phyloP scores from a whole-genome alignment of 2,329 filamentous ascomycete genomes.

The Fusarium decemcellulare region DNA sequence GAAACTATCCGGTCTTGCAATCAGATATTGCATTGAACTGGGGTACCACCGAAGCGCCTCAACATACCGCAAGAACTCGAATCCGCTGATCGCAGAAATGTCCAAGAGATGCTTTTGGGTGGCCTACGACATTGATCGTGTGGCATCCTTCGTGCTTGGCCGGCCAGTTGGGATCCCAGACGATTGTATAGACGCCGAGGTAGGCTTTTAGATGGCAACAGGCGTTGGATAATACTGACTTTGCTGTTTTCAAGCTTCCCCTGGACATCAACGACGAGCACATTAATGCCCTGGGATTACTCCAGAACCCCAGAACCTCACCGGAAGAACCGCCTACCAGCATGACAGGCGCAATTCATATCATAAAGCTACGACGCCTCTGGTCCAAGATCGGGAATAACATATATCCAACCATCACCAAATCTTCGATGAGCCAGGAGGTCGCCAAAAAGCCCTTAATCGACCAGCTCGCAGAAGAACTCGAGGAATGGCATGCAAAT shows the following conservation, averaged over 20 bases:
- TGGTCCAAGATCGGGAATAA: slow-evolving; percentile 49
- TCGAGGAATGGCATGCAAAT: slow-evolving; percentile 46
- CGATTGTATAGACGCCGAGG: slow-evolving; percentile 35
- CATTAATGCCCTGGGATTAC: slow-evolving; percentile 26
- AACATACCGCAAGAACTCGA: slow-evolving; percentile 32
- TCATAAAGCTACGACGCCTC: slow-evolving; percentile 47
- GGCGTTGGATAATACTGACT: neutral
- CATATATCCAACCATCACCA: slow-evolving; percentile 40
- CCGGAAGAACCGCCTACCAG: slow-evolving; percentile 39
- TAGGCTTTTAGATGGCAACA: neutral
- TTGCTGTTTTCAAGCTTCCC: slow-evolving; percentile 4
- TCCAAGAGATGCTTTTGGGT: slow-evolving; percentile 38
- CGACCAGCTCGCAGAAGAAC: slow-evolving; percentile 39
- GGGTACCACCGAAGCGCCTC: slow-evolving; percentile 34
- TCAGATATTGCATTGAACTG: slow-evolving; percentile 31
- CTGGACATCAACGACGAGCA: slow-evolving; percentile 35
- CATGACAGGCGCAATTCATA: slow-evolving; percentile 50
- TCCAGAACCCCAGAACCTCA: slow-evolving; percentile 21
- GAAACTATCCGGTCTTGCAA: slow-evolving; percentile 33
- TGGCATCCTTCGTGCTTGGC: slow-evolving; percentile 32
- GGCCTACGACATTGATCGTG: slow-evolving; percentile 34
- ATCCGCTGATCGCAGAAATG: slow-evolving; percentile 34
- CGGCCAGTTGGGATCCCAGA: slow-evolving; percentile 34
- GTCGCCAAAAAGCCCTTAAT: slow-evolving; percentile 32
- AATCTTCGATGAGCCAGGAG: slow-evolving; percentile 13